These are phyloP conservation scores for Blastocystis sp. DNA, from an alignment of 352 stramenopile genomes.

Conservation along the genomic window DNA sequence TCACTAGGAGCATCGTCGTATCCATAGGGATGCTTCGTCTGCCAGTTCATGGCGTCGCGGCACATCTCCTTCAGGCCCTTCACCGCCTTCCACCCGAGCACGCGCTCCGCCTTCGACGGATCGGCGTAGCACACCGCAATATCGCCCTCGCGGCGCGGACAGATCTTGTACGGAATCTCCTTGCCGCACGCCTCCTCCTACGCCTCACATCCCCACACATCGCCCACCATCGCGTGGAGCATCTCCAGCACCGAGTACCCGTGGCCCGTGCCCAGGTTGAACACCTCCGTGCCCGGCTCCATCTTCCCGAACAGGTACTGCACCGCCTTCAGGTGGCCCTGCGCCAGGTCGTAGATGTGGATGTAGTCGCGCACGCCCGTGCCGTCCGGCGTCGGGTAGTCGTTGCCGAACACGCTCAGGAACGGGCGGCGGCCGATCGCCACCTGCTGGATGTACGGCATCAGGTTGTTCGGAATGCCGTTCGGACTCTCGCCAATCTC, in stretches of 20 bases:
- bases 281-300: conserved; percentile 74
- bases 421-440: conserved; percentile 78
- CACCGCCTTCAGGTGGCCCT: conserved; percentile 80
- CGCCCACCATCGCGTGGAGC: conserved; percentile 78
- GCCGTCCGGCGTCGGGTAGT: conserved; percentile 84
- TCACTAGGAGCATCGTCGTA: conserved; percentile 72
- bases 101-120: conserved; percentile 76
- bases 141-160: conserved; percentile 77
- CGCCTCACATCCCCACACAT: too few relatives aligned
- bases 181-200: conserved; percentile 77
- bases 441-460: conserved; percentile 85
- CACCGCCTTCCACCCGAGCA: conserved; percentile 81
- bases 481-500: conserved; percentile 84
- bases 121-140: conserved; percentile 80
- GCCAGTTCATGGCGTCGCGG: conserved; percentile 82
- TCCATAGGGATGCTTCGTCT: conserved; percentile 82
- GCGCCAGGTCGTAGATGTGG: conserved; percentile 84
- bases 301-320: conserved; percentile 74
- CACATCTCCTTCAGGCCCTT: conserved; percentile 83
- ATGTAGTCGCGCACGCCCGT: conserved; percentile 87
- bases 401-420: conserved; percentile 84
- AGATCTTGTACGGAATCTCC: conserved; percentile 74
- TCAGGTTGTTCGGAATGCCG: conserved; percentile 86
- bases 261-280: conserved; percentile 82
- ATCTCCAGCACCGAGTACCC: conserved; percentile 82